Conservation (phyloP, 2,329 filamentous ascomycete species). For the Aspergillus jensenii region DNA sequence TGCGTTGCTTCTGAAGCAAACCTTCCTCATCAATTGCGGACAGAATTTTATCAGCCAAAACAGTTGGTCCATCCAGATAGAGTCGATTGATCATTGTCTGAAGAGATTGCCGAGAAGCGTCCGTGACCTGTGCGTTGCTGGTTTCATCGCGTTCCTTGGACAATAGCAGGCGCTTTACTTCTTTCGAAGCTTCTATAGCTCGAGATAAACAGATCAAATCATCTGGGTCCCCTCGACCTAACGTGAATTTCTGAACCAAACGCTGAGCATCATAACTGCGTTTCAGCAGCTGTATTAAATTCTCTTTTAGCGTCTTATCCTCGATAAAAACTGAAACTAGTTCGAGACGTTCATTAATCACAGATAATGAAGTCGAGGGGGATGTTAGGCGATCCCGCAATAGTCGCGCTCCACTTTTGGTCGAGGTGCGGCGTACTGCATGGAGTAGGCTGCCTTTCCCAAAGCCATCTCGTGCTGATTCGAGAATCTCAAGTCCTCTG, state of each 20-base stretch:
- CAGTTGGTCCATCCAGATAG: conserved; percentile 61
- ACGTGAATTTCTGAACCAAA: conserved; percentile 88
- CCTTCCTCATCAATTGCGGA: conserved; percentile 90
- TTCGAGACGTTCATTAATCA: conserved; percentile 78
- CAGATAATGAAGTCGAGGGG: conserved; percentile 79
- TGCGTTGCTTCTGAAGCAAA: conserved; percentile 73
- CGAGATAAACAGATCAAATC: conserved; percentile 81
- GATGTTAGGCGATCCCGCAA: conserved; percentile 81
- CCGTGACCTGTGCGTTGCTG: conserved; percentile 19
- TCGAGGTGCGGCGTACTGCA: conserved; percentile 84
- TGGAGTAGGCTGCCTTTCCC: conserved; percentile 85
- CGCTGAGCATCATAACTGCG: conserved; percentile 83
- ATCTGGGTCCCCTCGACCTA: conserved; percentile 88
- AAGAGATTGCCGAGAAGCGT: conserved; percentile 27
- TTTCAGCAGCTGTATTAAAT: conserved; percentile 66
- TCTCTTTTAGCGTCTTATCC: conserved; percentile 67
- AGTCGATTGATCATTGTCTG: conserved; percentile 31
- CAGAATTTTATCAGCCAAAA: conserved; percentile 70
- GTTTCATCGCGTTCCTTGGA: conserved; percentile 22
- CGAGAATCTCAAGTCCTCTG: conserved; percentile 82
- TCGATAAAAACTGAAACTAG: conserved; percentile 74
- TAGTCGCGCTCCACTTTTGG: conserved; percentile 83
- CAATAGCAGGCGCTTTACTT: conserved; percentile 51
- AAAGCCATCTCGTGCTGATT: conserved; percentile 76
- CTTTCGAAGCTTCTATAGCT: conserved; percentile 73